These are phyloP conservation scores for Corchorus olitorius DNA, from an alignment of 345 rosid species.

Conservation along the genomic window DNA sequence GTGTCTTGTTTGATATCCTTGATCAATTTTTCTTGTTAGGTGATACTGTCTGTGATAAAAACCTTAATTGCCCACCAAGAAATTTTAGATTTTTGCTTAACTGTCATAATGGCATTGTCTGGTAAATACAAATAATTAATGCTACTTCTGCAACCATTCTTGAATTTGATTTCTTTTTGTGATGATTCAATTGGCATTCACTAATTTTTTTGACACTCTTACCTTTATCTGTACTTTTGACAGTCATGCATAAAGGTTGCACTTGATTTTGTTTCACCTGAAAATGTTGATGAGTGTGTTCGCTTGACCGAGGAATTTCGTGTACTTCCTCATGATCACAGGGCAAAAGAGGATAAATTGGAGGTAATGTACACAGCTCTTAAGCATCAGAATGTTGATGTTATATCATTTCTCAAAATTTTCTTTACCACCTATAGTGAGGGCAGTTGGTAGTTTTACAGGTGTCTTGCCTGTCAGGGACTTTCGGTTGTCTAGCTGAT, in stretches of 20 bases:
- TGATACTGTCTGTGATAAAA: background rate
- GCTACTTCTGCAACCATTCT: background rate
- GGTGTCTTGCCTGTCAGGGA: background rate
- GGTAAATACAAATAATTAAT: background rate
- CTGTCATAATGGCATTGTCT: background rate
- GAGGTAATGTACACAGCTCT: slow-evolving; percentile 31
- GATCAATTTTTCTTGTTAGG: background rate
- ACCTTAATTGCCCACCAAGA: background rate
- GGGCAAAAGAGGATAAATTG: slow-evolving; percentile 52
- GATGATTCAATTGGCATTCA: background rate
- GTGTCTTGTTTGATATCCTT: background rate
- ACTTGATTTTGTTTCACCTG: slow-evolving; percentile 59
- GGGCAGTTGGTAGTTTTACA: background rate
- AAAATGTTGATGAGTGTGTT: slow-evolving; percentile 50
- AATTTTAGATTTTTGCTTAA: background rate
- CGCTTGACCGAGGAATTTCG: slow-evolving; percentile 60
- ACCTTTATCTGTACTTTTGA: background rate
- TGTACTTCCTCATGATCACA: slow-evolving; percentile 46
- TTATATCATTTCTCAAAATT: background rate
- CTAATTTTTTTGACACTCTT: background rate
- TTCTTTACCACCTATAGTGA: background rate
- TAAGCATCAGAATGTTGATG: slow-evolving; percentile 1
- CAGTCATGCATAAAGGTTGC: slow-evolving; percentile 58
- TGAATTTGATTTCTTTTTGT: background rate
- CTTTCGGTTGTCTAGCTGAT: background rate